Evolutionary conservation across 2,329 filamentous ascomycete species (phyloP).

Genomic region (Colletotrichum tropicale): DNA sequence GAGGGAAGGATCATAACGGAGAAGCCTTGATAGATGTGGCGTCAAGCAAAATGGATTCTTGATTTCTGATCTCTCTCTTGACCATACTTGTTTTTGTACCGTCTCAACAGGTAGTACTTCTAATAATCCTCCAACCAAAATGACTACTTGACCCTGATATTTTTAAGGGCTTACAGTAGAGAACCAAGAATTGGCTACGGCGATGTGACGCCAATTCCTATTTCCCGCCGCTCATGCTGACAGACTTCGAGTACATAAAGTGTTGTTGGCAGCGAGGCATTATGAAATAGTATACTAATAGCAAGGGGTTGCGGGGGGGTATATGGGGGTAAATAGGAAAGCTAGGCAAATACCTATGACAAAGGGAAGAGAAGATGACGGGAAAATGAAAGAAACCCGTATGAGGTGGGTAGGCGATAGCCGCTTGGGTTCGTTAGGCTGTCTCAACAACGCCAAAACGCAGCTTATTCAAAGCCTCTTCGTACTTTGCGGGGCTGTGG

Average conservation of each 20-base stretch:
- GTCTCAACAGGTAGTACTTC: background rate
- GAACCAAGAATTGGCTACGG: too few relatives aligned
- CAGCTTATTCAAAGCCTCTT: slow-evolving; percentile 69
- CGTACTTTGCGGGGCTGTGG: slow-evolving; percentile 77
- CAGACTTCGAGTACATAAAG: background rate
- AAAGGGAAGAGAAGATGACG: background rate
- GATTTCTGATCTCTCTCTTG: background rate
- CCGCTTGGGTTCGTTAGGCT: background rate
- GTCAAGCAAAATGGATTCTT: background rate
- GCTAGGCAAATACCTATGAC: background rate
- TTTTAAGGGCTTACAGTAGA: background rate
- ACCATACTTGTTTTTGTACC: background rate
- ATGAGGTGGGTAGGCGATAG: background rate
- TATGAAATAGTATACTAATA: background rate
- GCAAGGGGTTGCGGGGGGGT: background rate
- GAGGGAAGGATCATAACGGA: slow-evolving; percentile 63
- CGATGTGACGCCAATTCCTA: background rate
- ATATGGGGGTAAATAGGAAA: background rate
- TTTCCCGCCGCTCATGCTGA: background rate
- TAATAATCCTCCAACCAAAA: background rate
- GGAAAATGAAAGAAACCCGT: background rate
- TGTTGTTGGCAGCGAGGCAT: background rate
- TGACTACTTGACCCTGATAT: background rate
- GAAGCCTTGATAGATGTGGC: slow-evolving; percentile 31
- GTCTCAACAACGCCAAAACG: slow-evolving; percentile 47